These are phyloP conservation scores for Tuber indicum DNA, from an alignment of 495 filamentous ascomycete species.

Conservation along the genomic window DNA sequence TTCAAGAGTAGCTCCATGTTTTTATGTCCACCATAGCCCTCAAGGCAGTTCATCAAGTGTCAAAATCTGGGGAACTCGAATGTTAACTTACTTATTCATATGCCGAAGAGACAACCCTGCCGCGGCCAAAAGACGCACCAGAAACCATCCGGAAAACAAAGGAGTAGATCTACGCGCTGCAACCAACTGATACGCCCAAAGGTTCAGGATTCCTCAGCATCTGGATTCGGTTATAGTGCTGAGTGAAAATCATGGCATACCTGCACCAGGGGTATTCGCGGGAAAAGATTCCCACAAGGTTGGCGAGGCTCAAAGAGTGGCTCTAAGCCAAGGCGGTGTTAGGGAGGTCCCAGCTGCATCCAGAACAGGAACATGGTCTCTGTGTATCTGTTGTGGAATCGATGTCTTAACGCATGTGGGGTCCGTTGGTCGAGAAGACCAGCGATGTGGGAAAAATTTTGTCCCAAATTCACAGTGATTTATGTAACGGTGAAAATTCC, in stretches of 20 bases:
- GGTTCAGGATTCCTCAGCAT: not conserved
- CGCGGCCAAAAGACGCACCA: not conserved
- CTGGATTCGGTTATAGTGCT: not conserved
- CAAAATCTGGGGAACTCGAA: not conserved
- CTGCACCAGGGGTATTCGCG: not conserved
- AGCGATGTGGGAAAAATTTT: not conserved
- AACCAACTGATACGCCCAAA: not conserved
- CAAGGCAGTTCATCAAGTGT: not conserved
- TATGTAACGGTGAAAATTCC: not conserved
- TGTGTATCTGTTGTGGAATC: not conserved
- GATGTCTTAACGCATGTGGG: not conserved
- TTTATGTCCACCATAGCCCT: not conserved
- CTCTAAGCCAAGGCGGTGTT: not conserved
- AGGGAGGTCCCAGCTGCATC: not conserved
- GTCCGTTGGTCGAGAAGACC: not conserved
- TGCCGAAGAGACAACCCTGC: too few species aligned
- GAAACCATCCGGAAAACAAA: not conserved
- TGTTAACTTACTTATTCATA: not conserved
- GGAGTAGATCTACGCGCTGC: not conserved
- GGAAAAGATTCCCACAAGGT: not conserved
- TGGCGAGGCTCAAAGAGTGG: not conserved
- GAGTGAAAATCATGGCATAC: not conserved
- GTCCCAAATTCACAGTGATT: not conserved
- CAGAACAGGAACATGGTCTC: not conserved
- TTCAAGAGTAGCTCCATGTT: not conserved